Evolutionary conservation across 768 basidiomycete species (phyloP).

Genomic region (Cystoderma amianthinum): DNA sequence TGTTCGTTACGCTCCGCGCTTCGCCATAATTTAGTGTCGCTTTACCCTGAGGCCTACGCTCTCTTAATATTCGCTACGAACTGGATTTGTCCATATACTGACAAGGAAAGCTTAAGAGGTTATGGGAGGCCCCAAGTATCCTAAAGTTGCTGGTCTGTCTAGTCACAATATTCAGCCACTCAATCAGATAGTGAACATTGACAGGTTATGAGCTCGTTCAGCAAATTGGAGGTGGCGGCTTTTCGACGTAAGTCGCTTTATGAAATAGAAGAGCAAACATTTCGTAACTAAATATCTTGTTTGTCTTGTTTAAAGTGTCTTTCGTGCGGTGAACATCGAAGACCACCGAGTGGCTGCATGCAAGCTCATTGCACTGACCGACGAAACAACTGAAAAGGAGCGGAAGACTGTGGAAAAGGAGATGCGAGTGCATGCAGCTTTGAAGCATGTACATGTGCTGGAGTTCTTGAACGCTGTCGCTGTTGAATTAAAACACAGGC

Average conservation of each 20-base stretch:
- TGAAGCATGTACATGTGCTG: conserved; percentile 78
- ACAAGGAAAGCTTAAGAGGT: no score
- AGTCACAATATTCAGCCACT: neutral
- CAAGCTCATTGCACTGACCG: conserved; percentile 69
- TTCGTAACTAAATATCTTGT: conserved; percentile 4
- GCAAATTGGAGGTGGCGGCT: conserved; percentile 83
- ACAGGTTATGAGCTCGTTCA: conserved; percentile 66
- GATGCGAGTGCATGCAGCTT: conserved; percentile 77
- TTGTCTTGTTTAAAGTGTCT: conserved; percentile 59
- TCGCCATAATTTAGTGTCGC: no score
- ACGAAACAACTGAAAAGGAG: conserved; percentile 56
- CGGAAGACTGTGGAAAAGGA: conserved; percentile 87
- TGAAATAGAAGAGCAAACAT: conserved; percentile 4
- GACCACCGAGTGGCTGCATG: conserved; percentile 75
- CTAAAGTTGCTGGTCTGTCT: conserved; percentile 33
- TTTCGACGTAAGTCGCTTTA: conserved; percentile 58
- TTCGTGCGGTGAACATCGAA: conserved; percentile 66
- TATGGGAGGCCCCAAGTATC: conserved; percentile 27
- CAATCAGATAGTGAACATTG: neutral
- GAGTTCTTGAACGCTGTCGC: conserved; percentile 76
- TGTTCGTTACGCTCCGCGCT: no score
- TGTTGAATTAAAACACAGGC: conserved; percentile 55
- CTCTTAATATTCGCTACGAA: no score
- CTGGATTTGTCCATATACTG: no score
- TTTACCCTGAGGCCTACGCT: no score